Percentiles rank a stretch among this genome's conserved stretches.
These are phyloP conservation scores for Gremmenia infestans DNA, from an alignment of 2,329 filamentous ascomycete genomes.

Conservation along the genomic window DNA sequence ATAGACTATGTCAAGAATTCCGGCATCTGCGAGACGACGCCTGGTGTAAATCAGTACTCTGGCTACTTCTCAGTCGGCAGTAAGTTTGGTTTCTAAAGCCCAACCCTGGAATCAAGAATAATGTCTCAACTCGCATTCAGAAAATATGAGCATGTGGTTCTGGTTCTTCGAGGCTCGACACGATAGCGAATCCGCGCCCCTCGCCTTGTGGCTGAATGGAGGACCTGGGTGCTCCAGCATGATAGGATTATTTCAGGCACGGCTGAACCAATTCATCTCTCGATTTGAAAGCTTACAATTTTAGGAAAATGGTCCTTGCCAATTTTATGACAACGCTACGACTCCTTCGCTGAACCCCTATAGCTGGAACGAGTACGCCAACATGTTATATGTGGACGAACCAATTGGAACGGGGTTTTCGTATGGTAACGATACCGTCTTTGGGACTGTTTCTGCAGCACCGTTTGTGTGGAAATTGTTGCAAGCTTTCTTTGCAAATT, in stretches of 20 bases:
- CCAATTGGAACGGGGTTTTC: conserved; percentile 39
- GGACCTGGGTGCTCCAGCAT: conserved; percentile 48
- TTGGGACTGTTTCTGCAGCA: conserved; percentile 41
- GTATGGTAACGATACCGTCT: conserved; percentile 39
- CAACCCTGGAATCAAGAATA: conserved; percentile 20
- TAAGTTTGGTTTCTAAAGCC: not conserved
- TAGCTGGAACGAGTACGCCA: conserved; percentile 36
- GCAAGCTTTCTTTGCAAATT: conserved; percentile 58
- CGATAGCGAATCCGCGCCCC: conserved; percentile 40
- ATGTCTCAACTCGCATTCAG: conserved; percentile 7
- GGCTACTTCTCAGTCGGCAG: conserved; percentile 45
- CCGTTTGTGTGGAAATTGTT: conserved; percentile 51
- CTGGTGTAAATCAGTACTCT: conserved; percentile 45
- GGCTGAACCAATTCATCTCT: conserved; percentile 27
- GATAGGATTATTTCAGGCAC: conserved; percentile 55
- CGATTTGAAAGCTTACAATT: conserved; percentile 7
- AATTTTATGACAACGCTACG: conserved; percentile 36
- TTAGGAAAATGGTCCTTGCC: conserved; percentile 40
- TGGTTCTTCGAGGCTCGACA: conserved; percentile 57
- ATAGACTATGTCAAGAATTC: conserved; percentile 47
- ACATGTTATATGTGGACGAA: conserved; percentile 38
- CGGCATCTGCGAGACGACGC: conserved; percentile 46
- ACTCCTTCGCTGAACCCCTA: conserved; percentile 38
- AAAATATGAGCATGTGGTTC: conserved; percentile 25
- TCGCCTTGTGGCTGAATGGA: conserved; percentile 42